phyloP scores from a whole-genome alignment of 176 grass and related monocot species.

The Thalia dealbata region DNA sequence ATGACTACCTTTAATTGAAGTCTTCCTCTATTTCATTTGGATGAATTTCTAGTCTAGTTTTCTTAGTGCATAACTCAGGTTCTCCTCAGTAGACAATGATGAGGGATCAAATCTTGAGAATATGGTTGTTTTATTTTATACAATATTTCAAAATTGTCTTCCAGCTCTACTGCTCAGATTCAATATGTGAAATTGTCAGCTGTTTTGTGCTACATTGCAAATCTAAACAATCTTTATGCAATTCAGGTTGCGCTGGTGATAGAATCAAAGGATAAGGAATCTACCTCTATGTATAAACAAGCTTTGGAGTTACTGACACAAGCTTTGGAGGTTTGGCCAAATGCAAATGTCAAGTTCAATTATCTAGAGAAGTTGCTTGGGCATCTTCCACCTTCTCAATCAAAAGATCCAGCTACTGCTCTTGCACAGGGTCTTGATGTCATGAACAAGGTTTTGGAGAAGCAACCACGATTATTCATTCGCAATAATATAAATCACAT shows the following conservation, averaged over 20 bases:
- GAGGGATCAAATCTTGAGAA: not conserved
- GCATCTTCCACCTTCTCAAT: constrained; percentile 71
- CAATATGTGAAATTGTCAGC: no score
- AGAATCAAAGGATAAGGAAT: constrained; percentile 95
- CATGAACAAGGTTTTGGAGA: constrained; percentile 99
- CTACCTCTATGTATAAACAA: constrained; percentile 92
- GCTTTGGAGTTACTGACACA: constrained; percentile 85
- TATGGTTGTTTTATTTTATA: not conserved
- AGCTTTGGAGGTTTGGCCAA: constrained; percentile 96
- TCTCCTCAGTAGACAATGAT: not conserved
- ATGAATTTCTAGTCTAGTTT: not conserved
- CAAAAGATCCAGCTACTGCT: constrained; percentile 89
- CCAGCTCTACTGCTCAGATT: not conserved
- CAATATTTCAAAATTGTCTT: not conserved
- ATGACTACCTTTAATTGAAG: no score
- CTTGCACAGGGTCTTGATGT: constrained; percentile 99
- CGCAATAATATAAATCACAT: constrained; percentile 99
- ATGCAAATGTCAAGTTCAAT: constrained; percentile 99
- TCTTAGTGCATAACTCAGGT: not conserved
- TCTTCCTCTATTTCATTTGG: no score
- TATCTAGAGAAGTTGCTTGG: constrained; percentile 95
- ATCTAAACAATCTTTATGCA: constrained; percentile 10
- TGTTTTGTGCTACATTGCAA: not conserved
- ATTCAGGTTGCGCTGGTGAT: constrained; percentile 85
- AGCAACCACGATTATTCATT: constrained; percentile 92